A percentile compares a stretch with the other conserved stretches of the same genome.
These are phyloP conservation scores for Heritiera littoralis DNA, from an alignment of 345 rosid genomes.

Conservation along the genomic window DNA sequence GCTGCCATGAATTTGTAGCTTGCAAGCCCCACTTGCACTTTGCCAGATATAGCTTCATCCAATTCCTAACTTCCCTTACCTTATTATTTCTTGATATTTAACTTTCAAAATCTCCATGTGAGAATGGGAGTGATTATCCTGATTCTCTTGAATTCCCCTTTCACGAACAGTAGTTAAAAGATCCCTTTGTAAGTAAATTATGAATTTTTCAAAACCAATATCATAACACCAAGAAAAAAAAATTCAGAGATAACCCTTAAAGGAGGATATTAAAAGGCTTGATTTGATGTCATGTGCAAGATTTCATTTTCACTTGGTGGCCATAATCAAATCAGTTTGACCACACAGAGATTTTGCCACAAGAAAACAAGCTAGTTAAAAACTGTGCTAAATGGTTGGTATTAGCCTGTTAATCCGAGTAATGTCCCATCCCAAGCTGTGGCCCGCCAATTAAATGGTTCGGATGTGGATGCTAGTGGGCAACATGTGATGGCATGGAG, in stretches of 20 bases:
- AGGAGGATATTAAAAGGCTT: conserved; percentile 9
- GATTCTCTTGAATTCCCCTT: background rate
- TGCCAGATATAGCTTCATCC: background rate
- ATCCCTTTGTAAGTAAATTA: background rate
- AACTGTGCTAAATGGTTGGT: conserved; percentile 19
- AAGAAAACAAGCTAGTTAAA: conserved; percentile 3
- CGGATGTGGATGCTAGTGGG: conserved; percentile 53
- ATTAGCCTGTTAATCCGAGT: conserved; percentile 15
- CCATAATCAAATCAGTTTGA: background rate
- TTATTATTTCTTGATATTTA: conserved; percentile 4
- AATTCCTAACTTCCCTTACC: background rate
- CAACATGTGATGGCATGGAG: conserved; percentile 48
- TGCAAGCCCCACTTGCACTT: background rate
- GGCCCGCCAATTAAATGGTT: conserved; percentile 49
- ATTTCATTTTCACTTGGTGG: conserved; percentile 22
- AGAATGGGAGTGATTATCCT: conserved; percentile 4
- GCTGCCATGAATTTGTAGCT: background rate
- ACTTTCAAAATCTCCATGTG: conserved; percentile 1
- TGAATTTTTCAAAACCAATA: conserved; percentile 16
- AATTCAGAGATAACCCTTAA: background rate
- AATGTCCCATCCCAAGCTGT: conserved; percentile 39
- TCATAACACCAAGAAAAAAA: conserved; percentile 8
- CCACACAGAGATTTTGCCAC: background rate
- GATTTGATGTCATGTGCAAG: conserved; percentile 25
- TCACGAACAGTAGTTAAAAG: background rate